A percentile compares a stretch with the other conserved stretches of the same genome.
Evolutionary conservation across 345 rosid species (phyloP).

Genomic region (Gossypium raimondii): DNA sequence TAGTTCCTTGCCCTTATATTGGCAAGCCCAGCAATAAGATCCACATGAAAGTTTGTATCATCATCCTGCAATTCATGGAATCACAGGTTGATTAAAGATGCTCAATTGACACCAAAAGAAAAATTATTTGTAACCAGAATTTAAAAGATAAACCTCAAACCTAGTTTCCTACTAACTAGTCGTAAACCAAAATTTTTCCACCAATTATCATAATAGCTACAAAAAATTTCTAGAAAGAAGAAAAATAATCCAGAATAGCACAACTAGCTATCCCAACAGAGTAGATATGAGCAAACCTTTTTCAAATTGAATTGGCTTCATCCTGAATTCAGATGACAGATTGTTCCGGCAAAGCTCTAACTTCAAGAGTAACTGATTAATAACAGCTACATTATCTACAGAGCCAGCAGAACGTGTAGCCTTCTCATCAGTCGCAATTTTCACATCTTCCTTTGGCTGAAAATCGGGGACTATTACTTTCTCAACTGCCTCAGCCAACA

Average conservation of each 20-base stretch:
- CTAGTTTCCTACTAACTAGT: background rate
- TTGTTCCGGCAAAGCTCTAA: background rate
- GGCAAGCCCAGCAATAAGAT: constrained; percentile 35
- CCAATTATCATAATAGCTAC: background rate
- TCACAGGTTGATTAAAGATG: background rate
- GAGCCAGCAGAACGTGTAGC: background rate
- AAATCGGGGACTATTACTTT: constrained; percentile 10
- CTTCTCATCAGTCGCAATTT: constrained; percentile 7
- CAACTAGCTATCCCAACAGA: background rate
- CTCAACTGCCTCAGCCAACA: constrained; percentile 7
- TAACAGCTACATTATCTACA: background rate
- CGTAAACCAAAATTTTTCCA: background rate
- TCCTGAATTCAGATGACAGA: constrained; percentile 2
- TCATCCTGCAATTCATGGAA: constrained; percentile 62
- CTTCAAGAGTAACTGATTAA: constrained; percentile 4
- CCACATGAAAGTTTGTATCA: constrained; percentile 96
- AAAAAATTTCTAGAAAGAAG: background rate
- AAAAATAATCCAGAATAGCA: background rate
- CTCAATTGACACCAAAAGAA: too few relatives aligned
- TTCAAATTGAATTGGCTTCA: constrained; percentile 14
- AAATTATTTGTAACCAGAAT: too few relatives aligned
- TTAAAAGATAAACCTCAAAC: background rate
- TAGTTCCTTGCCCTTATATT: constrained; percentile 26
- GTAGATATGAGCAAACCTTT: constrained; percentile 1
- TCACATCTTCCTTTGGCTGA: constrained; percentile 8